Conservation (phyloP, 495 filamentous ascomycete species). For the Daldinia childiae region DNA sequence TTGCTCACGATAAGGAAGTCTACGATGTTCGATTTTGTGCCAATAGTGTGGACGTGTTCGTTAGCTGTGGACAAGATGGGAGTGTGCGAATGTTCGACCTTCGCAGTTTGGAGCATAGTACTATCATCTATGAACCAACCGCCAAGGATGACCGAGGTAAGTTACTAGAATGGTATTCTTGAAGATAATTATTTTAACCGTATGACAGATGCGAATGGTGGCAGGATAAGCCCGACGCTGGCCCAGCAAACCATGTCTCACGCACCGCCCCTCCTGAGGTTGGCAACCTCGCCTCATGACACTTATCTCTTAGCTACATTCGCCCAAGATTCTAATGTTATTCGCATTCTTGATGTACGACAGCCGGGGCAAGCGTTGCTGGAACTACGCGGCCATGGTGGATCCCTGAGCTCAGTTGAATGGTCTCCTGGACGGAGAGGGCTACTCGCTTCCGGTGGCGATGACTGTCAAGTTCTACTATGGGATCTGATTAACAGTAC, state of each 20-base stretch:
- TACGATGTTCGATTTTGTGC: slow-evolving; percentile 98
- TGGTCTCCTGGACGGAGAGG: slow-evolving; percentile 92
- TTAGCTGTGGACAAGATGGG: slow-evolving; percentile 96
- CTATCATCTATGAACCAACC: slow-evolving; percentile 98
- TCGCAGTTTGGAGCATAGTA: slow-evolving; percentile 94
- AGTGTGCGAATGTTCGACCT: slow-evolving; percentile 99
- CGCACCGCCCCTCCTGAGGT: slow-evolving; percentile 83
- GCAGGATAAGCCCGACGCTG: slow-evolving; percentile 68
- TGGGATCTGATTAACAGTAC: slow-evolving; percentile 89
- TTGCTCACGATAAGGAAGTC: slow-evolving; percentile 98
- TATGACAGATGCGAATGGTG: slow-evolving; percentile 54
- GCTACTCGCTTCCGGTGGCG: slow-evolving; percentile 88
- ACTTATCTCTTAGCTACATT: slow-evolving; percentile 96
- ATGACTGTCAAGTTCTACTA: slow-evolving; percentile 88
- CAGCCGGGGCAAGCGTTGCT: slow-evolving; percentile 95
- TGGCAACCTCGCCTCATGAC: slow-evolving; percentile 95
- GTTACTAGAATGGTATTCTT: neutral
- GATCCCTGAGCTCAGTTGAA: slow-evolving; percentile 89
- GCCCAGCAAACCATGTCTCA: slow-evolving; percentile 79
- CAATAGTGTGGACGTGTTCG: slow-evolving; percentile 95
- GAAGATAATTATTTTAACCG: slow-evolving; percentile 32
- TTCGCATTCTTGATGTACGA: slow-evolving; percentile 95
- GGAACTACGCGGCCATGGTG: slow-evolving; percentile 91
- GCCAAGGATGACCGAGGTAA: slow-evolving; percentile 87
- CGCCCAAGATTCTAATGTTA: slow-evolving; percentile 88